Evolutionary conservation across 768 basidiomycete species (phyloP).

Genomic region (Dentipellis fragilis): DNA sequence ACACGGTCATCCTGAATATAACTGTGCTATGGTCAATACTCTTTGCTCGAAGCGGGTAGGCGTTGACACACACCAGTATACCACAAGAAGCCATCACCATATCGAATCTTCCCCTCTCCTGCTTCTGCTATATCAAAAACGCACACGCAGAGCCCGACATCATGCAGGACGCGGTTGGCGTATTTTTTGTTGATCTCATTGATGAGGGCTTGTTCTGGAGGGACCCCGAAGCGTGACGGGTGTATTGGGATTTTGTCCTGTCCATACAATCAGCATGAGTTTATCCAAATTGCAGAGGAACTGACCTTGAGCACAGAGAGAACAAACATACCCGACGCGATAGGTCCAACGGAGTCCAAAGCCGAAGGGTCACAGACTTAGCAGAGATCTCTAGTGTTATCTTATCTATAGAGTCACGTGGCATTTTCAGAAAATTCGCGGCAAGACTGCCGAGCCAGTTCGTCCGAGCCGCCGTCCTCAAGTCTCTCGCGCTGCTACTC

Average conservation of each 20-base stretch:
- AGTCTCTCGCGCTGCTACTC: no score
- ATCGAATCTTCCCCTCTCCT: conserved; percentile 87
- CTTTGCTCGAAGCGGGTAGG: background rate
- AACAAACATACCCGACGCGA: conserved; percentile 22
- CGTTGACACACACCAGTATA: conserved; percentile 62
- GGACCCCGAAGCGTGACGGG: conserved; percentile 74
- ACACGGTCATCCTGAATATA: conserved; percentile 82
- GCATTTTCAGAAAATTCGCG: background rate
- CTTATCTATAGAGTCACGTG: conserved; percentile 11
- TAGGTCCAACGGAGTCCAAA: background rate
- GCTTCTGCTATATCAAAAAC: conserved; percentile 81
- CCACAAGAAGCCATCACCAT: conserved; percentile 92
- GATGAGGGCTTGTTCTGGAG: conserved; percentile 69
- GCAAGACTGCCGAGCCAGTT: background rate
- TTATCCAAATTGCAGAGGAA: background rate
- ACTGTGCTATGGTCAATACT: conserved; percentile 33
- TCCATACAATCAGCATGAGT: background rate
- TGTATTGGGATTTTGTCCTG: conserved; percentile 90
- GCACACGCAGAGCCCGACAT: conserved; percentile 85
- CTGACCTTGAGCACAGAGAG: conserved; percentile 26
- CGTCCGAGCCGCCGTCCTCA: background rate
- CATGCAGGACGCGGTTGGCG: conserved; percentile 83
- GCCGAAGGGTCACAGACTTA: background rate
- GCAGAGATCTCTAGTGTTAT: conserved; percentile 8
- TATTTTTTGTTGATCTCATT: conserved; percentile 93